Conservation (phyloP, 2,329 filamentous ascomycete genomes). For the Phialophora expanda region DNA sequence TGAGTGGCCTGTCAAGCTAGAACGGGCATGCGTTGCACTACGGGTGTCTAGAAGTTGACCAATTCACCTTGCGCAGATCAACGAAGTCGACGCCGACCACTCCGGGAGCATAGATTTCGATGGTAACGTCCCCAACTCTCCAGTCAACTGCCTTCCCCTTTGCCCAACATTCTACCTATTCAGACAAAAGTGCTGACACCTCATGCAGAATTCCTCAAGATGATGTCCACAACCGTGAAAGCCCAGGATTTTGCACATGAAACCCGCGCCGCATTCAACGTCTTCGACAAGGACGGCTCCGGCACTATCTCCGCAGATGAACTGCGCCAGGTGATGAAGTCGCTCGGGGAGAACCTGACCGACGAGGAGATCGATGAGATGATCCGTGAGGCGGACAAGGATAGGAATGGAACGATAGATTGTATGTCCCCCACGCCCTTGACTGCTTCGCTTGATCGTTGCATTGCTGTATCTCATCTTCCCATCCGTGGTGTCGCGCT, state of each 20-base stretch:
- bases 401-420: conserved; percentile 68
- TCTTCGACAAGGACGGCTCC: conserved; percentile 70
- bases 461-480: neutral
- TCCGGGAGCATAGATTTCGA: conserved; percentile 70
- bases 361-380: conserved; percentile 70
- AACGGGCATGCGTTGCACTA: neutral
- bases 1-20: conserved; percentile 10
- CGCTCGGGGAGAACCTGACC: conserved; percentile 67
- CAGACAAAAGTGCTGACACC: neutral
- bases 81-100: conserved; percentile 69
- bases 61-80: conserved; percentile 49
- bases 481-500: neutral
- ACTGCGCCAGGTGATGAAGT: conserved; percentile 67
- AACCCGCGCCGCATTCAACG: conserved; percentile 67
- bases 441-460: neutral
- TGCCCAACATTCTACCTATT: neutral
- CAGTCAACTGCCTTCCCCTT: neutral
- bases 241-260: conserved; percentile 68
- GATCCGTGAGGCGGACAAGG: conserved; percentile 68
- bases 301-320: conserved; percentile 69
- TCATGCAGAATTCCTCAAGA: conserved; percentile 64
- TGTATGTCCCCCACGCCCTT: conserved; percentile 49
- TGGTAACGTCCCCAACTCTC: conserved; percentile 46
- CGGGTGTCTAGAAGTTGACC: neutral
- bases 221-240: conserved; percentile 69